These are phyloP conservation scores for Cyberlindnera americana DNA, from an alignment of 805 yeast genomes.

Conservation along the genomic window DNA sequence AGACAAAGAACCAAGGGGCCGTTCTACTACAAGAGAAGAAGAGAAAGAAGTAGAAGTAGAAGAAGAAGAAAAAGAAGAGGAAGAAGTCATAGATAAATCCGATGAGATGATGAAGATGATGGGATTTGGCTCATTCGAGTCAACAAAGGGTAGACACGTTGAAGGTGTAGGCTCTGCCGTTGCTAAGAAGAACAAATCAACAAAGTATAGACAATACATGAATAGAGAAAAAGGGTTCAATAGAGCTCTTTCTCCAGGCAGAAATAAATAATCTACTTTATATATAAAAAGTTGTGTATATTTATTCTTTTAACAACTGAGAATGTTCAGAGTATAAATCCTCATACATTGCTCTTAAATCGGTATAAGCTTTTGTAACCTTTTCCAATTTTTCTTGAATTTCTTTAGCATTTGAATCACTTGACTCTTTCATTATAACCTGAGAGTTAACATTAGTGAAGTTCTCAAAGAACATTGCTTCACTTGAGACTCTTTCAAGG, in stretches of 20 bases:
- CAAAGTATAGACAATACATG: constrained; percentile 58
- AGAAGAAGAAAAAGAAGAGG: constrained; percentile 5
- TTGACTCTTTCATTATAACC: constrained; percentile 22
- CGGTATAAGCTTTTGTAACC: constrained; percentile 56
- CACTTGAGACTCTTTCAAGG: constrained; percentile 43
- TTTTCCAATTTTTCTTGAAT: constrained; percentile 44
- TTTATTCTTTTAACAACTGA: constrained; percentile 27
- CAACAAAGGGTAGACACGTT: constrained; percentile 57
- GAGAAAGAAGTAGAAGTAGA: neutral
- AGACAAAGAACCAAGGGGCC: no score
- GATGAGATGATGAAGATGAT: constrained; percentile 45
- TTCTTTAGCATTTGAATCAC: constrained; percentile 27
- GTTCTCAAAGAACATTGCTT: constrained; percentile 51
- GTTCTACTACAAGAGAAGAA: neutral
- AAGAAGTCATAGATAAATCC: constrained; percentile 14
- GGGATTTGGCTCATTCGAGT: constrained; percentile 55
- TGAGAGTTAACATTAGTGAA: constrained; percentile 39
- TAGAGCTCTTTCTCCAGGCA: constrained; percentile 50
- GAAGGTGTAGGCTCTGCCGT: constrained; percentile 44
- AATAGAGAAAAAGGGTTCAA: constrained; percentile 54
- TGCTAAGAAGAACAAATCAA: constrained; percentile 34
- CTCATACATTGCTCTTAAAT: constrained; percentile 57
- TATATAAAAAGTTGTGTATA: no score
- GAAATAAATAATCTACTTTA: constrained; percentile 2
- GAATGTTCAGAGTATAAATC: constrained; percentile 50